Evolutionary conservation across 1,284 basidiomycete species (phyloP), one percentile per base, ranked within the genome.

Genomic region (Coniophora puteana): DNA sequence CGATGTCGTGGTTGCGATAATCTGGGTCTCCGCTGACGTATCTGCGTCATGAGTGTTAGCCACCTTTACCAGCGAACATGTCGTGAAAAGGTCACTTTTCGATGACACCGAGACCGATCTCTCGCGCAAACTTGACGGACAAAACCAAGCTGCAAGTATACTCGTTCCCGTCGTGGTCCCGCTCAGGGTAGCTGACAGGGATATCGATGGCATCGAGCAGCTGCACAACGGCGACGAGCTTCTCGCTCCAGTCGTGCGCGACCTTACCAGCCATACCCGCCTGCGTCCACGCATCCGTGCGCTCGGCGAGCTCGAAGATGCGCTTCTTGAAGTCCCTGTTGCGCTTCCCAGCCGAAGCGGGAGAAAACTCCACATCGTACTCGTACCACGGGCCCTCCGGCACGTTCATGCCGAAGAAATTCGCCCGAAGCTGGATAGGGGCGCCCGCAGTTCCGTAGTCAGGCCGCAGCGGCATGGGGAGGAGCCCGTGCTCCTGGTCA

Each of bases 361-460:
- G 10, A 11, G 16, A 18, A 20, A 41, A 8, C 13, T 23, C 31
- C 3, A 34, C 47, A 21, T 16, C 31, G 37, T 59, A 61, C n/a
- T 37, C 33, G 10, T 43, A 52, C 1, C 59, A 45, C 5, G 5
- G 24, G 10, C 48, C 62, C 33, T 64, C 63, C 1, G 67, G 66
- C n/a, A 72, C 48, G 4, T 57, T 52, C 8, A 78, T 55, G 1
- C 74, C 65, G 53, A 77, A 76, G 55, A 71, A 70, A 38, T 78
- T 77, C 4, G 71, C 60, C 5, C 74, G 72, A 8, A 78, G 59
- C 20, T 53, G 58, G 49, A 76, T 66, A 8, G 47, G 34, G 7
- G 43, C 55, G 4, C 74, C 74, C 13, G 50, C 45, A 2, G 58
- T 66, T 2, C 74, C 75, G 46, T 65, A 74, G 45, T 61, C 65